Evolutionary conservation across 2,329 filamentous ascomycete species (phyloP).

Genomic region (Trichoderma polysporum): DNA sequence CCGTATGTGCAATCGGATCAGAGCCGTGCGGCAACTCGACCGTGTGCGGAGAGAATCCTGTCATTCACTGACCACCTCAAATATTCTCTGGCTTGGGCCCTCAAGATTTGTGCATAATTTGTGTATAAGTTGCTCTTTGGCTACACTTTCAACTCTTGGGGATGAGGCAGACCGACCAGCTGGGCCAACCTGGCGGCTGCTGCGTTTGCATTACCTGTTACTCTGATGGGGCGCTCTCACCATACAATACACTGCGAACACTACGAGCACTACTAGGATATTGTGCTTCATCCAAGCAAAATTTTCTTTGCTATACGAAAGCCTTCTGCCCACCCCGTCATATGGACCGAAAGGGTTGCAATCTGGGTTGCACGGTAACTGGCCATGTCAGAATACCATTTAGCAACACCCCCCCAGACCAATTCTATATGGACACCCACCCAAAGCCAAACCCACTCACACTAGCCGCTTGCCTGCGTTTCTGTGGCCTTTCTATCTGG

Average conservation of each 20-base stretch:
- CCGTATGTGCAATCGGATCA: background rate
- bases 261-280: background rate
- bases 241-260: background rate
- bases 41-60: background rate
- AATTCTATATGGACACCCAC: conserved; percentile 1
- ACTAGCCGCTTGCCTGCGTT: conserved; percentile 27
- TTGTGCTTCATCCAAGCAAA: background rate
- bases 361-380: conserved; percentile 14
- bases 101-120: background rate
- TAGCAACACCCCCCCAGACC: background rate
- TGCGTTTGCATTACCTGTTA: too few species aligned
- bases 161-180: background rate
- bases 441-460: conserved; percentile 11
- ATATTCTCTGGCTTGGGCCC: background rate
- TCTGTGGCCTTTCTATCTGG: conserved; percentile 35
- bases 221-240: too few species aligned
- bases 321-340: conserved; percentile 6
- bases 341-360: conserved; percentile 11
- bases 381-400: conserved; percentile 10
- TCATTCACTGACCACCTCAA: background rate
- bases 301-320: background rate
- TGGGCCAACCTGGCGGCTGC: background rate
- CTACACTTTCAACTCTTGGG: background rate
- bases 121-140: background rate
- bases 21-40: background rate